Conservation (phyloP, 768 basidiomycete genomes). For the Boletus rubescentipes region DNA sequence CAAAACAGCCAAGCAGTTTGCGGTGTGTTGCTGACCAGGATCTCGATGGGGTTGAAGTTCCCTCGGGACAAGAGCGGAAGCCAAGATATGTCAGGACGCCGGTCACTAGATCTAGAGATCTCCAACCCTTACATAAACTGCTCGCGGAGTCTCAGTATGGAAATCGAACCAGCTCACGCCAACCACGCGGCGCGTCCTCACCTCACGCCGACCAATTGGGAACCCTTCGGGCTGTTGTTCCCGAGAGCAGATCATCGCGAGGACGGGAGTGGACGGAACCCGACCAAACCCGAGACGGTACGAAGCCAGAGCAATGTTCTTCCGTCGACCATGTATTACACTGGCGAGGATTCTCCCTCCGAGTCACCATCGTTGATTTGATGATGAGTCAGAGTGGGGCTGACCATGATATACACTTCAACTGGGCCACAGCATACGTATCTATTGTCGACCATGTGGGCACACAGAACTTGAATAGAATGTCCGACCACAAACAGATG, state of each 20-base stretch:
- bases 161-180: conserved; percentile 16
- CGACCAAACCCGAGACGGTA: too few relatives aligned
- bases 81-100: not conserved
- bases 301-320: not conserved
- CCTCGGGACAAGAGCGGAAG: conserved; percentile 1
- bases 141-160: not conserved
- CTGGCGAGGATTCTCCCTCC: not conserved
- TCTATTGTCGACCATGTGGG: not conserved
- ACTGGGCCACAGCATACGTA: not conserved
- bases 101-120: conserved; percentile 7
- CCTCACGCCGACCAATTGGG: not conserved
- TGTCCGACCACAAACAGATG: not conserved
- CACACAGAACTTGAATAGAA: not conserved
- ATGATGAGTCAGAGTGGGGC: not conserved
- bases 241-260: not conserved
- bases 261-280: not conserved
- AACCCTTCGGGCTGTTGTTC: not conserved
- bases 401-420: not conserved
- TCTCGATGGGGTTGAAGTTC: not conserved
- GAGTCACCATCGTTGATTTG: not conserved
- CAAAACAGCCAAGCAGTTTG: not conserved
- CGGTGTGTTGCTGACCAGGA: not conserved
- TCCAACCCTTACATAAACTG: conserved; percentile 3
- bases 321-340: not conserved
- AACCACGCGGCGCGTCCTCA: not conserved